A percentile compares a stretch with the other conserved stretches of the same genome.
Evolutionary conservation across 345 rosid genomes (phyloP).

Genomic region (Gossypium herbaceum): DNA sequence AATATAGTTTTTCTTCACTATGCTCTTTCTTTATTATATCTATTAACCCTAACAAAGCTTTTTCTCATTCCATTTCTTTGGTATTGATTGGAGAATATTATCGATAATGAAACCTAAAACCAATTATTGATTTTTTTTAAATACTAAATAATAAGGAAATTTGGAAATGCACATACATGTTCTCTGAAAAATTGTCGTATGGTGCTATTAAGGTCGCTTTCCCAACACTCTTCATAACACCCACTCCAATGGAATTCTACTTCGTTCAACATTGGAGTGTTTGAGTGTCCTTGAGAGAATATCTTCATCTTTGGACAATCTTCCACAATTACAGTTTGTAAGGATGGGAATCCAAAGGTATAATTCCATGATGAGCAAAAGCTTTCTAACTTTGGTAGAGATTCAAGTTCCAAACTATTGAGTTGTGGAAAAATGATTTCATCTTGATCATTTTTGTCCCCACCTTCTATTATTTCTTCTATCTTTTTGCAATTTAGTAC

Average conservation of each 20-base stretch:
- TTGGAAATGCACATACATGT: not conserved
- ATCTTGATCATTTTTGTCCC: not conserved
- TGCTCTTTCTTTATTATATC: too few relatives aligned
- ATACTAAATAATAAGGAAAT: not conserved
- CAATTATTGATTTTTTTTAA: not conserved
- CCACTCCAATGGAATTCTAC: not conserved
- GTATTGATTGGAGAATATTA: not conserved
- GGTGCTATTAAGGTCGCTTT: not conserved
- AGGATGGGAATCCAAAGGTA: not conserved
- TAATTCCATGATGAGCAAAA: not conserved
- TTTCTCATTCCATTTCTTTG: not conserved
- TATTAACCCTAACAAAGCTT: too few relatives aligned
- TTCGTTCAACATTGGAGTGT: not conserved
- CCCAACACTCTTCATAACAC: not conserved
- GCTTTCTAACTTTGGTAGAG: constrained; percentile 1
- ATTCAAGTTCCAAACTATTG: not conserved
- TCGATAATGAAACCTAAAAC: not conserved
- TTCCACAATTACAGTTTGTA: not conserved
- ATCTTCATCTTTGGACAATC: constrained; percentile 4
- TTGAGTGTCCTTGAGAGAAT: not conserved
- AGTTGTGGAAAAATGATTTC: constrained; percentile 5
- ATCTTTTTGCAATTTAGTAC: not conserved
- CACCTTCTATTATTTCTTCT: not conserved
- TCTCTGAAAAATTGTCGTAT: not conserved
- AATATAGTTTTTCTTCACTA: too few relatives aligned